Conservation (phyloP, 352 stramenopile species). For the Phytophthora hibernalis region DNA sequence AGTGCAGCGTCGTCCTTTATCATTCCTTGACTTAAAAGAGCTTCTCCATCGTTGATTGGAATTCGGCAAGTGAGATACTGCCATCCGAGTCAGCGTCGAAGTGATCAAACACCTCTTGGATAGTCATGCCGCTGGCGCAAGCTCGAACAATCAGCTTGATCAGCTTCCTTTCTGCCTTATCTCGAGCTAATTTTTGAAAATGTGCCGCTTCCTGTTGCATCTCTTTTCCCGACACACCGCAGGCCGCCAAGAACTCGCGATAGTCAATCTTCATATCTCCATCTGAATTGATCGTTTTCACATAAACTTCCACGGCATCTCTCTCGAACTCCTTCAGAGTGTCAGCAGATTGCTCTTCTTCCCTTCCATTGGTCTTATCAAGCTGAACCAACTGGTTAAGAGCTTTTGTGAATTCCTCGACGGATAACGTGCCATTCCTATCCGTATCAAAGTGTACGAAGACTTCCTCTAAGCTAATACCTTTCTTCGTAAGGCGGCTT, state of each 20-base stretch:
- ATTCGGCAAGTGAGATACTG: slow-evolving; percentile 61
- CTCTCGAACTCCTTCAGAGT: slow-evolving; percentile 48
- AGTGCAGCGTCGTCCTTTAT: slow-evolving; percentile 44
- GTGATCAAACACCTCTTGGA: slow-evolving; percentile 78
- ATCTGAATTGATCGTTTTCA: slow-evolving; percentile 69
- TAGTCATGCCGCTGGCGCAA: slow-evolving; percentile 46
- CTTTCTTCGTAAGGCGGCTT: slow-evolving; percentile 51
- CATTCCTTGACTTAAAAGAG: slow-evolving; percentile 54
- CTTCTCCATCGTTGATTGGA: slow-evolving; percentile 57
- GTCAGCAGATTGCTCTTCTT: slow-evolving; percentile 5
- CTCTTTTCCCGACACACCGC: slow-evolving; percentile 40
- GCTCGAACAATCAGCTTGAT: slow-evolving; percentile 70
- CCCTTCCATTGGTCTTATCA: background rate
- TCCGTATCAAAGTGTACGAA: slow-evolving; percentile 79
- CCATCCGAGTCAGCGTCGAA: slow-evolving; percentile 77
- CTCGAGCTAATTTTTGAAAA: slow-evolving; percentile 21
- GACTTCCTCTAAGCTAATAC: slow-evolving; percentile 61
- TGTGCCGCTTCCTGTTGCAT: slow-evolving; percentile 23
- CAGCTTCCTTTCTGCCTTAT: slow-evolving; percentile 59
- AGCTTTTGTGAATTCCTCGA: slow-evolving; percentile 62
- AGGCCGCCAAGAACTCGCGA: slow-evolving; percentile 68
- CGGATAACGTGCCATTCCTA: slow-evolving; percentile 61
- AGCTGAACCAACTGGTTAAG: slow-evolving; percentile 54
- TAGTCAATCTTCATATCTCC: slow-evolving; percentile 71
- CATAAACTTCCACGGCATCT: slow-evolving; percentile 49